Evolutionary conservation across 805 yeast genomes (phyloP).

Genomic region (Starmera pachycereana): DNA sequence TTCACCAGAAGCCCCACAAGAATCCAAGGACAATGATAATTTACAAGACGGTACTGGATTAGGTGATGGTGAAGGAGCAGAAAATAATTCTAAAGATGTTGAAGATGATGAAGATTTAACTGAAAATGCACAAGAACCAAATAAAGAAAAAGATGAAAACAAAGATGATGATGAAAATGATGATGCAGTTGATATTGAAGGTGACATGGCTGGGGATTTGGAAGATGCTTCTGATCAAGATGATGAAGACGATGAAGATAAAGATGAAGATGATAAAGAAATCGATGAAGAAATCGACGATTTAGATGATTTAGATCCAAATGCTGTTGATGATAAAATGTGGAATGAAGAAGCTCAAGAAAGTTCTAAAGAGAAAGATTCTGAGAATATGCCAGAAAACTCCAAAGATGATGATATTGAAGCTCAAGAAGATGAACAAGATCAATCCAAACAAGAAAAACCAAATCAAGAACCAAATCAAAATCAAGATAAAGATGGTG

Average conservation of each 20-base stretch:
- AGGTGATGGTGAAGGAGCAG: slow-evolving; percentile 90
- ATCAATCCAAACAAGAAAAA: slow-evolving; percentile 24
- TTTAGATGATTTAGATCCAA: slow-evolving; percentile 83
- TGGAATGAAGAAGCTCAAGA: slow-evolving; percentile 91
- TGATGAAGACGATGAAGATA: slow-evolving; percentile 39
- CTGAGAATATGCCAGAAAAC: slow-evolving; percentile 58
- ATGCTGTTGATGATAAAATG: slow-evolving; percentile 94
- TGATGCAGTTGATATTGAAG: slow-evolving; percentile 89
- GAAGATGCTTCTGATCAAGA: slow-evolving; percentile 73
- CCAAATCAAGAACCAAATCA: slow-evolving; percentile 25
- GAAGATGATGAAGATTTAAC: slow-evolving; percentile 87
- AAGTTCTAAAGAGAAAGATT: slow-evolving; percentile 69
- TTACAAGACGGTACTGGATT: slow-evolving; percentile 81
- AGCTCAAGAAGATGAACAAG: slow-evolving; percentile 28
- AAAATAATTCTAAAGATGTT: slow-evolving; percentile 70
- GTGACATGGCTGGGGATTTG: slow-evolving; percentile 91
- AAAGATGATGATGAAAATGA: slow-evolving; percentile 58
- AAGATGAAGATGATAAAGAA: slow-evolving; percentile 58
- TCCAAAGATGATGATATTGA: slow-evolving; percentile 35
- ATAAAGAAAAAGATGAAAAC: slow-evolving; percentile 62
- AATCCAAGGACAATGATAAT: slow-evolving; percentile 53
- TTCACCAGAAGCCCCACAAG: slow-evolving; percentile 69
- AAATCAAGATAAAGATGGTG: slow-evolving; percentile 30
- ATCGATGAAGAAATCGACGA: slow-evolving; percentile 86
- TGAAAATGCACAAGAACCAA: slow-evolving; percentile 58